phyloP scores from a whole-genome alignment of 2,329 filamentous ascomycete species.

The Nannizziopsis arthrosporioides region DNA sequence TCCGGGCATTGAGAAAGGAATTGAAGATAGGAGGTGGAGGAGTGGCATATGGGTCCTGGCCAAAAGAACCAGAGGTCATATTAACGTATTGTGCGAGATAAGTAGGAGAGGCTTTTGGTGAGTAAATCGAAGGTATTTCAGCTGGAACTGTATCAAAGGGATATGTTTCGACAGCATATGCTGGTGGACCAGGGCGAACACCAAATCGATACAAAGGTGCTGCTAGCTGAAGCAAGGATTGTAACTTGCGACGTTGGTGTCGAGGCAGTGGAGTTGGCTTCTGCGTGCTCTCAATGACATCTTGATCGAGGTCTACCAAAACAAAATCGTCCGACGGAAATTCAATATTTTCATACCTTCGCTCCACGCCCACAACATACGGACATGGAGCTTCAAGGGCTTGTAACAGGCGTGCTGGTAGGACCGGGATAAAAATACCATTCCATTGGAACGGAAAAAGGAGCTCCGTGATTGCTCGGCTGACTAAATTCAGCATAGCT shows the following conservation, averaged over 20 bases:
- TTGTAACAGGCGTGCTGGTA: conserved; percentile 77
- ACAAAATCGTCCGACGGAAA: conserved; percentile 94
- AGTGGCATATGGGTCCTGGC: conserved; percentile 45
- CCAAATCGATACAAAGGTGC: conserved; percentile 85
- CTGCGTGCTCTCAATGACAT: conserved; percentile 74
- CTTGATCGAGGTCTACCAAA: conserved; percentile 81
- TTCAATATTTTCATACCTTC: conserved; percentile 54
- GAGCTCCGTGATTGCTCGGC: conserved; percentile 70
- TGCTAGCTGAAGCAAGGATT: conserved; percentile 75
- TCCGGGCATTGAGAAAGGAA: conserved; percentile 68
- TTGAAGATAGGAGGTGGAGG: conserved; percentile 68
- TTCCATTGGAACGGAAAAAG: conserved; percentile 88
- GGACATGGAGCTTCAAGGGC: conserved; percentile 90
- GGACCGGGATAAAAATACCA: conserved; percentile 83
- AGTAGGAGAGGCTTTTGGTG: conserved; percentile 55
- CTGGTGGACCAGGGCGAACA: conserved; percentile 75
- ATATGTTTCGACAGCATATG: conserved; percentile 85
- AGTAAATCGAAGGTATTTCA: conserved; percentile 72
- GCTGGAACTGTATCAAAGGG: conserved; percentile 82
- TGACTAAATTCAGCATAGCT: conserved; percentile 88
- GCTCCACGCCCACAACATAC: conserved; percentile 92
- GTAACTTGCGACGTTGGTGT: conserved; percentile 79
- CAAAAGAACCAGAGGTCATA: conserved; percentile 81
- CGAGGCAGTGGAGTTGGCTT: conserved; percentile 69
- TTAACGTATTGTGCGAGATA: conserved; percentile 76